Percentiles rank a stretch among this genome's conserved stretches.
Evolutionary conservation across 75 land plant species (phyloP).

Genomic region (Cunninghamia lanceolata): DNA sequence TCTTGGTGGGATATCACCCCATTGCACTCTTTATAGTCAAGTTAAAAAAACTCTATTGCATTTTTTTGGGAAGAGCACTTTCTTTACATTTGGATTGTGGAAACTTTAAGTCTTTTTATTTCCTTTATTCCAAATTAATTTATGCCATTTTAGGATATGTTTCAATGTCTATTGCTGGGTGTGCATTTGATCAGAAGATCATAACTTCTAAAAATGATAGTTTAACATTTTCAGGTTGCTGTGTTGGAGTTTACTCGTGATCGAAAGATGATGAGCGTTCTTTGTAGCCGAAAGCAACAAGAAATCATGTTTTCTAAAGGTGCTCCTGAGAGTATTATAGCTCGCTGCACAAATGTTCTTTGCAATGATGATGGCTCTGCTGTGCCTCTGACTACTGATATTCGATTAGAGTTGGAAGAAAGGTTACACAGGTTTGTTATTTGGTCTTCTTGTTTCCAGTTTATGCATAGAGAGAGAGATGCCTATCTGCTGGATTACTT

Average conservation of each 20-base stretch:
- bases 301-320: constrained; percentile 88
- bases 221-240: constrained; percentile 51
- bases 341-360: constrained; percentile 77
- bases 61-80: no score
- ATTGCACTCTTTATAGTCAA: no score
- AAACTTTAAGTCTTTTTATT: neutral
- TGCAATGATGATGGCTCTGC: constrained; percentile 94
- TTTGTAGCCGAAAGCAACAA: constrained; percentile 78
- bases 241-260: constrained; percentile 94
- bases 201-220: neutral
- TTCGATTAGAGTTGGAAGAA: constrained; percentile 69
- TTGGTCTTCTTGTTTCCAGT: neutral
- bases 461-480: neutral
- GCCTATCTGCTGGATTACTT: neutral
- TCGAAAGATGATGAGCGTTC: constrained; percentile 98
- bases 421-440: constrained; percentile 59
- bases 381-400: constrained; percentile 64
- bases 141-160: neutral
- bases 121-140: neutral
- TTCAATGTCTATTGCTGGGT: neutral
- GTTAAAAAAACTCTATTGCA: no score
- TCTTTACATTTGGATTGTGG: no score
- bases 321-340: constrained; percentile 90
- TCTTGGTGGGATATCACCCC: no score
- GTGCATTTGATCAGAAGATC: neutral